Percentiles rank a stretch among this genome's conserved stretches.
Evolutionary conservation across 169 alveolate species (phyloP).

Genomic region (Cryptosporidium meleagridis): DNA sequence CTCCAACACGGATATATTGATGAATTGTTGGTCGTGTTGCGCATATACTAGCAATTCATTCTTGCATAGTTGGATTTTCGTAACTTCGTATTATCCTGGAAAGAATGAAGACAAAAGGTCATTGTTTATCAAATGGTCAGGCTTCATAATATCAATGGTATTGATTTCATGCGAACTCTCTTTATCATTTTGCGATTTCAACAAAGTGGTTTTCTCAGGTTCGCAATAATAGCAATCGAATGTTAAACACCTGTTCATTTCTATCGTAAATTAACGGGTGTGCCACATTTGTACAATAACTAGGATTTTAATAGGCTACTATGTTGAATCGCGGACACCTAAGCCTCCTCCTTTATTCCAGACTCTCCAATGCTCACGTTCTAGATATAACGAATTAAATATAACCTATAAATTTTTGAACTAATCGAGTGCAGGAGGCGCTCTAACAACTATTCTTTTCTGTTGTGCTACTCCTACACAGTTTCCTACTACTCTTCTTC

Average conservation of each 20-base stretch:
- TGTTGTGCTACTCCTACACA: conserved; percentile 77
- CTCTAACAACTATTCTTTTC: conserved; percentile 60
- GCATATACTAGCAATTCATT: conserved; percentile 8
- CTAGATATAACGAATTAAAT: conserved; percentile 42
- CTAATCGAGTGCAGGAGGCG: conserved; percentile 22
- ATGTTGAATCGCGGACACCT: no score
- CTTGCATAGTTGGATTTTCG: conserved; percentile 43
- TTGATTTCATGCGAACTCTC: conserved; percentile 55
- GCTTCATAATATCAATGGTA: not conserved
- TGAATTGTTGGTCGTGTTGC: conserved; percentile 57
- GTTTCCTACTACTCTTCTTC: conserved; percentile 79
- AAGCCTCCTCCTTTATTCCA: no score
- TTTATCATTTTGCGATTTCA: conserved; percentile 14
- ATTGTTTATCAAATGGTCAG: no score
- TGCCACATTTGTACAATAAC: conserved; percentile 35
- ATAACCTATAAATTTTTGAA: conserved; percentile 51
- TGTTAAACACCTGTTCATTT: conserved; percentile 41
- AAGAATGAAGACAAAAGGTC: conserved; percentile 12
- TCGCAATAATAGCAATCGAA: conserved; percentile 36
- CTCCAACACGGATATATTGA: conserved; percentile 42
- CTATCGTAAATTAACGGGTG: not conserved
- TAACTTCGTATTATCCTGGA: conserved; percentile 8
- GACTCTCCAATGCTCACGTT: no score
- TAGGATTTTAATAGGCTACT: no score
- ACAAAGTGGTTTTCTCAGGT: conserved; percentile 59